These are phyloP conservation scores for Hanseniaspora meyeri DNA, from an alignment of 805 yeast genomes.

Conservation along the genomic window DNA sequence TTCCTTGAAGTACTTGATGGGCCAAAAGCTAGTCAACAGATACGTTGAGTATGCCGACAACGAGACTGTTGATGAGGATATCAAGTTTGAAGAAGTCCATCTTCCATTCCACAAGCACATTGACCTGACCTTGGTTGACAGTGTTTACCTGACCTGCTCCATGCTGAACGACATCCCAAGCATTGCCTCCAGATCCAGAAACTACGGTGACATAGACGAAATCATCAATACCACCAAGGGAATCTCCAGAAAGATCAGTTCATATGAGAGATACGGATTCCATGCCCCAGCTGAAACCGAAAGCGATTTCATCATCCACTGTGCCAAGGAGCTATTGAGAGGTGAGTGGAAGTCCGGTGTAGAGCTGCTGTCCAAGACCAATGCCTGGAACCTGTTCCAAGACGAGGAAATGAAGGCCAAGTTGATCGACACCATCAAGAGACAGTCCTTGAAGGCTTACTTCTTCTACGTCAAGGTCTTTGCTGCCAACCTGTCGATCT, in stretches of 20 bases:
- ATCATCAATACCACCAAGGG: conserved; percentile 54
- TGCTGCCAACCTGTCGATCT: conserved; percentile 61
- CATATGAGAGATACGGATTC: conserved; percentile 86
- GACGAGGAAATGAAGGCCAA: conserved; percentile 3
- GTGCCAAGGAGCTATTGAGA: conserved; percentile 73
- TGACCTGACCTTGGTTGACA: conserved; percentile 85
- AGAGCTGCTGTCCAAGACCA: conserved; percentile 42
- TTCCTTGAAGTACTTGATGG: conserved; percentile 81
- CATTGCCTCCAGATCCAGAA: conserved; percentile 56
- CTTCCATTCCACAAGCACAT: conserved; percentile 98
- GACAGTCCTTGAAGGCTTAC: conserved; percentile 87
- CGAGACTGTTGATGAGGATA: conserved; percentile 33
- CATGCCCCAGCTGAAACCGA: conserved; percentile 97
- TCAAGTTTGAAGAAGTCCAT: conserved; percentile 42
- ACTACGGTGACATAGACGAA: conserved; percentile 48
- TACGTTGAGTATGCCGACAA: conserved; percentile 23
- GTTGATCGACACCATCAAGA: conserved; percentile 59
- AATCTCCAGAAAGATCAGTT: conserved; percentile 81
- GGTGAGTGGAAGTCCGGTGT: conserved; percentile 83
- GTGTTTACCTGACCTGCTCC: conserved; percentile 82
- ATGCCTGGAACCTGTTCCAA: conserved; percentile 45
- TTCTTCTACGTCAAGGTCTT: conserved; percentile 70
- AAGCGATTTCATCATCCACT: conserved; percentile 83
- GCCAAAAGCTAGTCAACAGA: conserved; percentile 73
- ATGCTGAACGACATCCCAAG: conserved; percentile 84